Percentiles rank a stretch among this genome's conserved stretches.
Conservation (phyloP, 129 eudicot species). For the Tagetes erecta region DNA sequence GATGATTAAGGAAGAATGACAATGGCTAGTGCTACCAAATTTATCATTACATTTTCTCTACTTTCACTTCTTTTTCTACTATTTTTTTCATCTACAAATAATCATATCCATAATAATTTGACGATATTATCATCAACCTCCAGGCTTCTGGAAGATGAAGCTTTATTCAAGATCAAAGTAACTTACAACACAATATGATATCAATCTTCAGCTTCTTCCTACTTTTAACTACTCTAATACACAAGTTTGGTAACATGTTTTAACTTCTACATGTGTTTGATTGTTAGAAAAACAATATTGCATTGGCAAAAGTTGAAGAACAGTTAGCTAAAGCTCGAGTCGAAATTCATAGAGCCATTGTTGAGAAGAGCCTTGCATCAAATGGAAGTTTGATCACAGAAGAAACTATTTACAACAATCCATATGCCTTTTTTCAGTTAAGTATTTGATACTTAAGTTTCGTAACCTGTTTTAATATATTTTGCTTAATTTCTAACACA, state of each 20-base stretch:
- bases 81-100: not conserved
- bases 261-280: not conserved
- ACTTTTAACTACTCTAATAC: not conserved
- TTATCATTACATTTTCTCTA: slow-evolving; percentile 7
- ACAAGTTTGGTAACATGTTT: not conserved
- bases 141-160: slow-evolving; percentile 29
- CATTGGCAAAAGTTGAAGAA: slow-evolving; percentile 23
- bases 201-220: not conserved
- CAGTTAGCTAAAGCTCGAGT: slow-evolving; percentile 34
- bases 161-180: slow-evolving; percentile 14
- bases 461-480: not conserved
- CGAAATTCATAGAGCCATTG: slow-evolving; percentile 25
- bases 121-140: slow-evolving; percentile 5
- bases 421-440: slow-evolving; percentile 34
- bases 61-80: slow-evolving; percentile 21
- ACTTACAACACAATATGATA: not conserved
- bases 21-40: slow-evolving; percentile 20
- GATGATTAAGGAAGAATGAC: not conserved
- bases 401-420: slow-evolving; percentile 28
- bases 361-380: slow-evolving; percentile 23
- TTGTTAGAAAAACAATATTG: slow-evolving; percentile 17
- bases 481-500: no score
- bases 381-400: slow-evolving; percentile 15
- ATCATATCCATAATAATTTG: slow-evolving; percentile 11
- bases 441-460: not conserved